Evolutionary conservation across 495 filamentous ascomycete species (phyloP).

Genomic region (Acidiella bohemica): DNA sequence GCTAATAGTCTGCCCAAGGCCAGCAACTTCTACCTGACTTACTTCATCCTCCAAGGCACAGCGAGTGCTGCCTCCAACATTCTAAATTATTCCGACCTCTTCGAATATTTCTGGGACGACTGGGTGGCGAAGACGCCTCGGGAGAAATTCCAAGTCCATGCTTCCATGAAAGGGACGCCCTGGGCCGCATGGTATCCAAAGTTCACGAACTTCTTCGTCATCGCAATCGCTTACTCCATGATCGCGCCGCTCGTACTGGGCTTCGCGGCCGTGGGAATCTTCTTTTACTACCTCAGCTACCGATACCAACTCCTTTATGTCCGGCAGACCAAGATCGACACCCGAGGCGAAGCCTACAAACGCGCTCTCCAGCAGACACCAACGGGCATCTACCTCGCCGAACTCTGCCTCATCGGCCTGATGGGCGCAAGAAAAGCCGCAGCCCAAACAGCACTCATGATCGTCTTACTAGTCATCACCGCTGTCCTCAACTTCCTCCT

Average conservation of each 20-base stretch:
- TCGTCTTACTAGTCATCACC: constrained; percentile 24
- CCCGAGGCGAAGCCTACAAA: constrained; percentile 27
- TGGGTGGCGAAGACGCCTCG: constrained; percentile 28
- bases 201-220: constrained; percentile 29
- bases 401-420: constrained; percentile 29
- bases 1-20: constrained; percentile 25
- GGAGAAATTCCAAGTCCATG: constrained; percentile 24
- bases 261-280: constrained; percentile 26
- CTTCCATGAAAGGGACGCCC: constrained; percentile 21
- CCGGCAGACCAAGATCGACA: constrained; percentile 26
- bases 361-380: constrained; percentile 29
- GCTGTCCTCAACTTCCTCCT: constrained; percentile 23
- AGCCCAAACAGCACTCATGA: constrained; percentile 20
- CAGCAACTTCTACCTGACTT: constrained; percentile 31
- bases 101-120: constrained; percentile 21
- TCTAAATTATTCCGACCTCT: constrained; percentile 25
- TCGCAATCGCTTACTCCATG: constrained; percentile 30
- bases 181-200: constrained; percentile 30
- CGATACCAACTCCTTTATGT: constrained; percentile 30
- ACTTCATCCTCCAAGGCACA: constrained; percentile 29
- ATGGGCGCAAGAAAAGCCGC: constrained; percentile 22
- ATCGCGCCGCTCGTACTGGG: constrained; percentile 30
- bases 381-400: constrained; percentile 28
- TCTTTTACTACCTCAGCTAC: constrained; percentile 28
- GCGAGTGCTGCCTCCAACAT: constrained; percentile 23